phyloP scores from a whole-genome alignment of 148 eudicot species.

The Arctostaphylos glauca region DNA sequence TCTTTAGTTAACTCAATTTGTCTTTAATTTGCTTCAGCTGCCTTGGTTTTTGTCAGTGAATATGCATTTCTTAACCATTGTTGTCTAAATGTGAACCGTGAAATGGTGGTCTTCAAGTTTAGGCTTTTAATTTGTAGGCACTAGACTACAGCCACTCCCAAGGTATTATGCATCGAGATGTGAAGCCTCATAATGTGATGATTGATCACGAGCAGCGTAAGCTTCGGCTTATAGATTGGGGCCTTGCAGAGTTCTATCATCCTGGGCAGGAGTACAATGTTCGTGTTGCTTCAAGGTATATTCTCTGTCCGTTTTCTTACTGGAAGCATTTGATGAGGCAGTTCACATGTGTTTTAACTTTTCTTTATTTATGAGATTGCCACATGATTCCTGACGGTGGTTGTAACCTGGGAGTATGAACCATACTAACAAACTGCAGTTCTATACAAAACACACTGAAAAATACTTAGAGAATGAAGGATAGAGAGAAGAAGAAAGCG shows the following conservation, averaged over 20 bases:
- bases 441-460: too few relatives aligned
- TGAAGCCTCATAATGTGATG: constrained; percentile 96
- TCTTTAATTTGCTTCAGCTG: background rate
- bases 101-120: background rate
- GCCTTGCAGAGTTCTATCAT: constrained; percentile 90
- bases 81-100: background rate
- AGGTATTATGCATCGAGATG: constrained; percentile 97
- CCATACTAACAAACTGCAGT: too few relatives aligned
- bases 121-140: constrained; percentile 41
- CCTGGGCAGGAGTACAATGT: constrained; percentile 92
- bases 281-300: constrained; percentile 95
- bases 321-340: background rate
- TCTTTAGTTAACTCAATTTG: background rate
- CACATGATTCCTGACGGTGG: background rate
- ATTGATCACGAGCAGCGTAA: constrained; percentile 94
- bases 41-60: background rate
- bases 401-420: too few relatives aligned
- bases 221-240: constrained; percentile 96
- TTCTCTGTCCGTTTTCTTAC: constrained; percentile 11
- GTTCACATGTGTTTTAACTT: background rate
- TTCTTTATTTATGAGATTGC: background rate
- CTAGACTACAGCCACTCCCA: constrained; percentile 93
- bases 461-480: too few relatives aligned
- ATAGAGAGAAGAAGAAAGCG: too few relatives aligned
- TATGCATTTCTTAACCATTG: background rate